These are phyloP conservation scores for Penicillium hesseltinei DNA, from an alignment of 2,329 filamentous ascomycete species.

Conservation along the genomic window DNA sequence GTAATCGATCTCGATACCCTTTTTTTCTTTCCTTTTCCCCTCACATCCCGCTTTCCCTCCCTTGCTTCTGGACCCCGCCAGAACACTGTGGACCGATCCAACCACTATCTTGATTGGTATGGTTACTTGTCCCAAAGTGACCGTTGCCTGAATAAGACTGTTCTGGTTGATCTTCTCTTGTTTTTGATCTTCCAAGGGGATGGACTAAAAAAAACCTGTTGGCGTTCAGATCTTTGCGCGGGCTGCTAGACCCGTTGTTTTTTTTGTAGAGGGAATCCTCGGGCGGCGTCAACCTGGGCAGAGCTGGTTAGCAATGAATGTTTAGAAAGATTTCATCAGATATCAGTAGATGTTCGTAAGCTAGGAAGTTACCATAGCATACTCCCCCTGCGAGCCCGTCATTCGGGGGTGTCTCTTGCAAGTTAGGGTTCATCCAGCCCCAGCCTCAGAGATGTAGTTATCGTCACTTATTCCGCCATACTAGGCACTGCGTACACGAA, in stretches of 20 bases:
- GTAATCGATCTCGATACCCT: constrained; percentile 34
- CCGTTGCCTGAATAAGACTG: constrained; percentile 13
- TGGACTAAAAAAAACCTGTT: constrained; percentile 13
- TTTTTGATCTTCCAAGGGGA: constrained; percentile 3
- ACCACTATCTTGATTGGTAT: background rate
- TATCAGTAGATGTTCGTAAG: background rate
- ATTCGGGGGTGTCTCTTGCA: background rate
- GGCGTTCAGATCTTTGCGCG: constrained; percentile 19
- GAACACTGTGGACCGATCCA: constrained; percentile 6
- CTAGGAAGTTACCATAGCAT: background rate
- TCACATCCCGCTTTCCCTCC: constrained; percentile 10
- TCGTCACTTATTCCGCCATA: no score
- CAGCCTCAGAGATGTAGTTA: background rate
- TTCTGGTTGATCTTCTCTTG: constrained; percentile 4
- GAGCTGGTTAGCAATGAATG: constrained; percentile 19
- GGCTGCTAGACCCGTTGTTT: constrained; percentile 12
- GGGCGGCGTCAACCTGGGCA: constrained; percentile 23
- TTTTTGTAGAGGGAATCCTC: constrained; percentile 15
- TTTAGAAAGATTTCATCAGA: constrained; percentile 3
- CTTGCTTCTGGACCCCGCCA: constrained; percentile 23
- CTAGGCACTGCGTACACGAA: no score
- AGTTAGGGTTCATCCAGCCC: background rate
- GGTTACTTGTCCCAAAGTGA: constrained; percentile 11
- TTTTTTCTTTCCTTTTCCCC: constrained; percentile 19
- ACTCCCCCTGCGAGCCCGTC: no score